Evolutionary conservation across 306 rosid genomes (phyloP).

Genomic region (Vigna angularis): DNA sequence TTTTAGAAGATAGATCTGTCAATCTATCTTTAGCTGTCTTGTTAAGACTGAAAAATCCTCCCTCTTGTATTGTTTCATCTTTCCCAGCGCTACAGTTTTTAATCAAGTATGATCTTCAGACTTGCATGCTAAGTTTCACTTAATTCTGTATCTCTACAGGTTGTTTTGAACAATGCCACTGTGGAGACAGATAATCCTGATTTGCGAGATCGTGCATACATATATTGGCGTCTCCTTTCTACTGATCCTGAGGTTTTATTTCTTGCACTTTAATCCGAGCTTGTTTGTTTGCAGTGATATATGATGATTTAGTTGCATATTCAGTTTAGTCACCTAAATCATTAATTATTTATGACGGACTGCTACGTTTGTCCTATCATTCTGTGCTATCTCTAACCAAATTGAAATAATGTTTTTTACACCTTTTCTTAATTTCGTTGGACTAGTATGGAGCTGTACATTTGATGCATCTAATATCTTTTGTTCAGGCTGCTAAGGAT

Average conservation of each 20-base stretch:
- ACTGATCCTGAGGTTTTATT: conserved; percentile 91
- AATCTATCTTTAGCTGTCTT: background rate
- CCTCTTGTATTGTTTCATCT: background rate
- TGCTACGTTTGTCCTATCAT: conserved; percentile 10
- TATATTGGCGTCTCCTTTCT: conserved; percentile 95
- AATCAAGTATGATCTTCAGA: background rate
- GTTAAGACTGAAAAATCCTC: background rate
- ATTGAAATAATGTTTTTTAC: background rate
- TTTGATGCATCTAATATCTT: conserved; percentile 44
- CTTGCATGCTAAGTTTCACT: conserved; percentile 38
- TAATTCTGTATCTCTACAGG: conserved; percentile 54
- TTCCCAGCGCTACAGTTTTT: conserved; percentile 10
- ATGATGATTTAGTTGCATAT: conserved; percentile 19
- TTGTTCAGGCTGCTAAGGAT: conserved; percentile 92
- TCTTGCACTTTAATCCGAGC: conserved; percentile 9
- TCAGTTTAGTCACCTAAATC: conserved; percentile 6
- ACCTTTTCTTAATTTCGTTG: background rate
- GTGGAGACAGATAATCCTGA: conserved; percentile 97
- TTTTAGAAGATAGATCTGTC: conserved; percentile 19
- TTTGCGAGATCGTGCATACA: conserved; percentile 92
- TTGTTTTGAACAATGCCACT: conserved; percentile 93
- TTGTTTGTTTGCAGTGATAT: background rate
- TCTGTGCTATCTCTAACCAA: conserved; percentile 24
- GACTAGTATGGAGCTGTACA: conserved; percentile 12
- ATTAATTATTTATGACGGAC: conserved; percentile 9